Base-by-base conservation (phyloP, 169 alveolate species). In the Babesia ovis region DNA sequence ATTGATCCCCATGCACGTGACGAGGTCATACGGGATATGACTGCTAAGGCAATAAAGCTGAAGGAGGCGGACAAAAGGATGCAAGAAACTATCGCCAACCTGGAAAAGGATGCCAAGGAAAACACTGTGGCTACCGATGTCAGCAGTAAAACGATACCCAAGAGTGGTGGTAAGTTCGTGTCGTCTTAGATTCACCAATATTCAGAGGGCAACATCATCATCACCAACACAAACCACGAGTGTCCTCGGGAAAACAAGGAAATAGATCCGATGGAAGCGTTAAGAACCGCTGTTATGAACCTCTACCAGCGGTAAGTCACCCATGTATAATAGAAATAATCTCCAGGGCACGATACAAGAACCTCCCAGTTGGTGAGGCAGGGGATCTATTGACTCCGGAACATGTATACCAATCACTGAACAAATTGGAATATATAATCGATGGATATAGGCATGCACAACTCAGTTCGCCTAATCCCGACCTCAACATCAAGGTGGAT, bases 291-390 rank as follows among this genome's bases (percentile, higher is more conserved):
- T 8, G 72, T 81, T 18, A 32, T 20, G 45, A 79, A 67, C 51
- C 71, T 79, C 0, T 79, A 68, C 41, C 68, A 79, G 51, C 51
- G 86, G 86, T 79, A 76, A 23, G 76, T 79, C 0, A 2, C 18
- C 6, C 18, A 35, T 25, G 0, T 4, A 2, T 39, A 1, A 25
- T 0, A 5, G 3, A 57, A n/a, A 20, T 18, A 2, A 12, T 20
- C 12, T 55, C n/a, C 73, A 79, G 86, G 45, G 86, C 83, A 0
- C 72, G 46, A 16, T 81, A 79, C 57, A 79, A 79, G 57, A 69
- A 69, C 68, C 59, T 79, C 8, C 86, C 86, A 0, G 76, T 79
- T 25, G 46, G 59, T 14, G 86, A 79, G 23, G 83, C 83, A 5
- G 77, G 77, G n/a, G 83, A 79, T 16, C 57, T 79, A 27, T 12